Conservation (phyloP, 2,329 filamentous ascomycete species). For the Cladosporium austrohemisphaericum region DNA sequence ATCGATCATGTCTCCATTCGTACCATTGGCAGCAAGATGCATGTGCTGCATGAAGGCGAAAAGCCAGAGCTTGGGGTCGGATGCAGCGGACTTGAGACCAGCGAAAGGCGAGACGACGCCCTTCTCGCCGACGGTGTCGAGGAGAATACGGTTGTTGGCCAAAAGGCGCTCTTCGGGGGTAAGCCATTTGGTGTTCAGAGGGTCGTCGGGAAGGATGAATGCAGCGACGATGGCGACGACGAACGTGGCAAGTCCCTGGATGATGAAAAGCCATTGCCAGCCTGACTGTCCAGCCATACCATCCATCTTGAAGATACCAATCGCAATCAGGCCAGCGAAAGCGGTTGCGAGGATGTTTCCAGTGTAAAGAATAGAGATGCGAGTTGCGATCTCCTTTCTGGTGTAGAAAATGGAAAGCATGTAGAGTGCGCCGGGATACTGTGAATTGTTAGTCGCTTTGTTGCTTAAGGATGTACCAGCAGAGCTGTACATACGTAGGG, state of each 20-base stretch:
- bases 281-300: constrained; percentile 52
- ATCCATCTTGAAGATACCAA: constrained; percentile 61
- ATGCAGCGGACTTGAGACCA: constrained; percentile 49
- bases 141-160: constrained; percentile 47
- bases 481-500: constrained; percentile 36
- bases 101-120: constrained; percentile 43
- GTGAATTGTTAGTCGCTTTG: constrained; percentile 26
- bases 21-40: constrained; percentile 52
- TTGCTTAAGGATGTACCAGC: too few species aligned
- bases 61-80: constrained; percentile 52
- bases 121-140: constrained; percentile 50
- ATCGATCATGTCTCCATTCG: too few species aligned
- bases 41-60: constrained; percentile 56
- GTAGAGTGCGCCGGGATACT: constrained; percentile 45
- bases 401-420: constrained; percentile 44
- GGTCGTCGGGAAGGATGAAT: constrained; percentile 64
- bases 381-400: constrained; percentile 39
- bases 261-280: constrained; percentile 60
- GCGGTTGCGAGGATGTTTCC: constrained; percentile 52
- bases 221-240: constrained; percentile 54
- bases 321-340: constrained; percentile 58
- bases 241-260: constrained; percentile 64
- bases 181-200: constrained; percentile 34
- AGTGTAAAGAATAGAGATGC: constrained; percentile 26
- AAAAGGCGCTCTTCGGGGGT: constrained; percentile 37